Percentiles rank a stretch among this genome's conserved stretches.
phyloP scores from a whole-genome alignment of 2,329 filamentous ascomycete species.

The Ophiostoma sp. region DNA sequence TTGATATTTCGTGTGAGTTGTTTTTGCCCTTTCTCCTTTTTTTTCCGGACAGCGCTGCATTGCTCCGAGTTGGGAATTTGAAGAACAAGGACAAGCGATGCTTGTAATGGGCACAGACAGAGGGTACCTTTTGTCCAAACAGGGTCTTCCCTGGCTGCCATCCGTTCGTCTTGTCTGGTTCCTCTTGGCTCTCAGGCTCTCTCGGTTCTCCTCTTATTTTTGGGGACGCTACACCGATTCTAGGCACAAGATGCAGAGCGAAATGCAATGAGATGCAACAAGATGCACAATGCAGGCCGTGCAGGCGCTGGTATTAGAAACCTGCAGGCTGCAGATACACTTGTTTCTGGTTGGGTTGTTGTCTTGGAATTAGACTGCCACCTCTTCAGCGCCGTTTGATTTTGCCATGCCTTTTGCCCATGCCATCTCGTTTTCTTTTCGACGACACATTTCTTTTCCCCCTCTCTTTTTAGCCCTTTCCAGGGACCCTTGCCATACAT shows the following conservation, averaged over 20 bases:
- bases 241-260: conserved; percentile 5
- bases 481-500: conserved; percentile 8
- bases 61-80: neutral
- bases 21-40: neutral
- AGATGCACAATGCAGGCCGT: neutral
- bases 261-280: neutral
- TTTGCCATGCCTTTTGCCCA: conserved; percentile 7
- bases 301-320: neutral
- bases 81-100: neutral
- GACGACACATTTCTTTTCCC: neutral
- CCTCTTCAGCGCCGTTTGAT: conserved; percentile 1
- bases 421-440: neutral
- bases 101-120: conserved; percentile 2
- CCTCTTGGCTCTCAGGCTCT: neutral
- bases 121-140: neutral
- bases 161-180: neutral
- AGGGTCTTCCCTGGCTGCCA: conserved; percentile 2
- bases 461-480: neutral
- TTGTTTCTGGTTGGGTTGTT: neutral
- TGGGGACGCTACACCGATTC: conserved; percentile 6
- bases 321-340: neutral
- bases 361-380: neutral
- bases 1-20: neutral
- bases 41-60: neutral
- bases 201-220: neutral